These are phyloP conservation scores for Pelargonium fulgidum DNA, from an alignment of 441 rosid species.

Conservation along the genomic window DNA sequence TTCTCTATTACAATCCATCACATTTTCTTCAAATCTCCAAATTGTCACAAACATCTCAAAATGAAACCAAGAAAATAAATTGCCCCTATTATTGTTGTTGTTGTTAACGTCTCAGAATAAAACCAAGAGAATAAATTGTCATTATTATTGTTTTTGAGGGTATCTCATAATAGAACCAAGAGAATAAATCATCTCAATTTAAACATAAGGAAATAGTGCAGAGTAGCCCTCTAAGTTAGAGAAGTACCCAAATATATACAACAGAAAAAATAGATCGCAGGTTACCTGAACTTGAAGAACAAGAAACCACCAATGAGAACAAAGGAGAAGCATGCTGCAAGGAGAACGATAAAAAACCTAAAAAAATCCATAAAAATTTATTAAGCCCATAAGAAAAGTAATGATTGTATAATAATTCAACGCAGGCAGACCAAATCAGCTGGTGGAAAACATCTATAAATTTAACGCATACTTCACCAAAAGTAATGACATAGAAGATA, in stretches of 20 bases:
- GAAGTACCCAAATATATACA: neutral
- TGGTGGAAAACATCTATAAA: conserved; percentile 5
- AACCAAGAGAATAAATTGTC: too few relatives aligned
- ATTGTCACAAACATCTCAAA: too few relatives aligned
- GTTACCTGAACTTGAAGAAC: conserved; percentile 74
- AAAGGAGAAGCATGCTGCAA: conserved; percentile 75
- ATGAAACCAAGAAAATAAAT: too few relatives aligned
- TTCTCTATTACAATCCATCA: too few relatives aligned
- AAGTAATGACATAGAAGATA: neutral
- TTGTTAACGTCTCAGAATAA: too few relatives aligned
- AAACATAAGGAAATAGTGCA: too few relatives aligned
- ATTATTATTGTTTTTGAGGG: too few relatives aligned
- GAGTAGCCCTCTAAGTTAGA: neutral
- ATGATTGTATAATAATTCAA: conserved; percentile 5
- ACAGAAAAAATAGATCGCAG: neutral
- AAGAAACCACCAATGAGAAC: conserved; percentile 78
- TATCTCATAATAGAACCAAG: too few relatives aligned
- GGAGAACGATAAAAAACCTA: conserved; percentile 79
- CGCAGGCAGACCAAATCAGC: conserved; percentile 8
- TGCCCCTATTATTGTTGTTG: too few relatives aligned
- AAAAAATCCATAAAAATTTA: conserved; percentile 22
- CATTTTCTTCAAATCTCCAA: too few relatives aligned
- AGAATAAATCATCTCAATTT: too few relatives aligned
- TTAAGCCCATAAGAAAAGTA: conserved; percentile 9
- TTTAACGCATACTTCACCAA: neutral